Percentiles rank a stretch among this genome's conserved stretches.
phyloP scores from a whole-genome alignment of 768 basidiomycete genomes.

The Gymnopilus dilepis region DNA sequence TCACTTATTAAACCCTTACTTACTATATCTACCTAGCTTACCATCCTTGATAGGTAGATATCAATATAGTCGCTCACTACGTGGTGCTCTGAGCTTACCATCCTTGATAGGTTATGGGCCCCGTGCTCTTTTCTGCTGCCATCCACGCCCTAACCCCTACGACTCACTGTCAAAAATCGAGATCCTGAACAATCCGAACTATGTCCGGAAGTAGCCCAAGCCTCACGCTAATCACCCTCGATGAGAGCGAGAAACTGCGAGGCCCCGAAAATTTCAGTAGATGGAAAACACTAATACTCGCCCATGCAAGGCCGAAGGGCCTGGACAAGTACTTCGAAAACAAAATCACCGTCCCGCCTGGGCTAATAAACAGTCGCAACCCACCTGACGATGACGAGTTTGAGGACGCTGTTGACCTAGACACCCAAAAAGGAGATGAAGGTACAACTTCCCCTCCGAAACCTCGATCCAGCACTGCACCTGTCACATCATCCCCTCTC shows the following conservation, averaged over 20 bases:
- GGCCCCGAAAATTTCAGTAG: slow-evolving; percentile 2
- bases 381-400: not conserved
- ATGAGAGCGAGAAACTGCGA: slow-evolving; percentile 4
- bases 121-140: not conserved
- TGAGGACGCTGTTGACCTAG: not conserved
- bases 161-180: slow-evolving; percentile 2
- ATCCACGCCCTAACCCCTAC: not conserved
- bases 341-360: not conserved
- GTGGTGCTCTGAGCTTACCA: slow-evolving; percentile 2
- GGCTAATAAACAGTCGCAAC: not conserved
- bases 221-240: not conserved
- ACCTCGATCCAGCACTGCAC: not conserved
- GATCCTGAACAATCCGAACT: no score
- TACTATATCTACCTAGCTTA: not conserved
- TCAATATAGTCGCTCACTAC: not conserved
- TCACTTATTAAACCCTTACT: no score
- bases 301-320: slow-evolving; percentile 9
- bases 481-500: not conserved
- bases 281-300: slow-evolving; percentile 8
- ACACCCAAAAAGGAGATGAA: not conserved
- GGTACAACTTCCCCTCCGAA: not conserved
- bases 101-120: slow-evolving; percentile 6
- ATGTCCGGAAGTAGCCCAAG: not conserved
- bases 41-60: slow-evolving; percentile 3
- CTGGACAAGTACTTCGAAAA: slow-evolving; percentile 10